phyloP scores from a whole-genome alignment of 345 rosid species.

The Eucalyptus pauciflora region DNA sequence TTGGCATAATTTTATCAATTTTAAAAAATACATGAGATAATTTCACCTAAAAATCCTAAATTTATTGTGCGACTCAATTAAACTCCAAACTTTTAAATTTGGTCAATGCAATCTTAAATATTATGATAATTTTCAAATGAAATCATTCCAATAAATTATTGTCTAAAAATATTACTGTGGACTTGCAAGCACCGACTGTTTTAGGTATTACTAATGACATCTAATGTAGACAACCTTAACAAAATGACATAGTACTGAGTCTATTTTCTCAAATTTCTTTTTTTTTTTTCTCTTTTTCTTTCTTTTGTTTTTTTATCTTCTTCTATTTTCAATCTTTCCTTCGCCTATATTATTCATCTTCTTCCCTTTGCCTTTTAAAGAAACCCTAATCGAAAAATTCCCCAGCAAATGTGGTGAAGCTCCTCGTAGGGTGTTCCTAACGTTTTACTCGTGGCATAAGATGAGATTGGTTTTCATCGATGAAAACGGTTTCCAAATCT shows the following conservation, averaged over 20 bases:
- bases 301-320: neutral
- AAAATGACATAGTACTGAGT: neutral
- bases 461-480: conserved; percentile 56
- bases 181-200: accelerated
- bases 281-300: too few species aligned
- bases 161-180: neutral
- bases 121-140: neutral
- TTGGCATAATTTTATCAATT: neutral
- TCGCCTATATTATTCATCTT: neutral
- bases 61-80: neutral
- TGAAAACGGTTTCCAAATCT: conserved; percentile 50
- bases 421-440: neutral
- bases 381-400: neutral
- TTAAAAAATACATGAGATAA: neutral
- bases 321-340: neutral
- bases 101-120: neutral
- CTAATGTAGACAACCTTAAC: neutral
- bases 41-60: neutral
- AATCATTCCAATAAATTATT: neutral
- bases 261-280: neutral
- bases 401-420: neutral
- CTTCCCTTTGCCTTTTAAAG: neutral
- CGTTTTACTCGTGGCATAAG: neutral
- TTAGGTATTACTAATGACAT: neutral
- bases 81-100: neutral